Percentiles rank a stretch among this genome's conserved stretches.
phyloP scores from a whole-genome alignment of 371 early-diverging fungal genomes.

The Vairimorpha necatrix region DNA sequence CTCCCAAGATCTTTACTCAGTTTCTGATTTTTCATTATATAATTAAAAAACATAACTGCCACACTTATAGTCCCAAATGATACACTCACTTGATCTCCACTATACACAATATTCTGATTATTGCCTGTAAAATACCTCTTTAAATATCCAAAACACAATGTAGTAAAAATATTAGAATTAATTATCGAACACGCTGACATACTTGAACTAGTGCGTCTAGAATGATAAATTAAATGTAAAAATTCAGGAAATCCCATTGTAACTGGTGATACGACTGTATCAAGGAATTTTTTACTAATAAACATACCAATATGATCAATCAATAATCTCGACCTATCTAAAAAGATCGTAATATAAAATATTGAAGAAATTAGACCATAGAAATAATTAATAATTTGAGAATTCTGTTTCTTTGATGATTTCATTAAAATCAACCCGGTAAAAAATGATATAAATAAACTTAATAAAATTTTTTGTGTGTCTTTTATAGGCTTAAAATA shows the following conservation, averaged over 20 bases:
- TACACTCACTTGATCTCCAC: constrained; percentile 8
- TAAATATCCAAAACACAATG: constrained; percentile 1
- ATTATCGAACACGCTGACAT: constrained; percentile 14
- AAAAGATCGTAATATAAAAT: neutral
- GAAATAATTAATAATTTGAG: neutral
- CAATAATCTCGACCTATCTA: neutral
- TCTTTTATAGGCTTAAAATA: neutral
- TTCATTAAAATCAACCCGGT: neutral
- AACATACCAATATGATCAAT: neutral
- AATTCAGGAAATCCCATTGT: neutral
- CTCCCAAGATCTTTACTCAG: constrained; percentile 25
- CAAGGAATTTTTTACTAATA: neutral
- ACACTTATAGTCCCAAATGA: constrained; percentile 10
- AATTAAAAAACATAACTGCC: constrained; percentile 27
- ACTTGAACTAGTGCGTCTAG: neutral
- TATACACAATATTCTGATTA: neutral
- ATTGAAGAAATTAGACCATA: constrained; percentile 1
- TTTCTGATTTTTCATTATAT: constrained; percentile 26
- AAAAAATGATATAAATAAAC: neutral
- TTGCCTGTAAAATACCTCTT: neutral
- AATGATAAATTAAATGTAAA: neutral
- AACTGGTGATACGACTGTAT: neutral
- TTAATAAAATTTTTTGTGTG: neutral
- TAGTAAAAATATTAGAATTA: constrained; percentile 21
- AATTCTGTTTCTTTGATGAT: neutral